A percentile compares a stretch with the other conserved stretches of the same genome.
Conservation (phyloP, 2,329 filamentous ascomycete genomes). For the Trichoderma citrinoviride region DNA sequence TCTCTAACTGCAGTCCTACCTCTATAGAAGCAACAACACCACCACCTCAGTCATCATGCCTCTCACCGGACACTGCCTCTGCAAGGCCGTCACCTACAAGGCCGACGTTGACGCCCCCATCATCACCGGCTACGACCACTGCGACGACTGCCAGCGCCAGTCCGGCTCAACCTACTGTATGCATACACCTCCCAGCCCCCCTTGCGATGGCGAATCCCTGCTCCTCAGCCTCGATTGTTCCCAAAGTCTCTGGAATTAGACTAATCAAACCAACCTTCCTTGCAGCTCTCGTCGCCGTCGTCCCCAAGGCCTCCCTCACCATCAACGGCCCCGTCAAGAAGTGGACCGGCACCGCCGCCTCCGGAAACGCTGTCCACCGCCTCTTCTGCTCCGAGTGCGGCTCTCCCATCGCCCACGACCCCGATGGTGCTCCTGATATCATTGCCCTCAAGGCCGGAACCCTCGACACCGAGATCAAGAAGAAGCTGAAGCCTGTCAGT, state of each 20-base stretch:
- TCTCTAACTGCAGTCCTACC: background rate
- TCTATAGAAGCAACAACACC: background rate
- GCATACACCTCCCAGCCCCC: slow-evolving; percentile 25
- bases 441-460: slow-evolving; percentile 68
- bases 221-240: no score
- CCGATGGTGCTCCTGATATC: slow-evolving; percentile 66
- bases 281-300: slow-evolving; percentile 63
- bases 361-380: slow-evolving; percentile 63
- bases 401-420: slow-evolving; percentile 68
- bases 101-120: slow-evolving; percentile 51
- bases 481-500: slow-evolving; percentile 62
- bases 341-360: slow-evolving; percentile 58
- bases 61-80: slow-evolving; percentile 68
- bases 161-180: slow-evolving; percentile 66
- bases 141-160: slow-evolving; percentile 71
- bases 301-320: slow-evolving; percentile 63
- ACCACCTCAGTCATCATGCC: slow-evolving; percentile 52
- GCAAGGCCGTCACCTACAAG: slow-evolving; percentile 69
- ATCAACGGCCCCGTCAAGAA: slow-evolving; percentile 64
- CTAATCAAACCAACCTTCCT: background rate
- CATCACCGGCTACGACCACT: slow-evolving; percentile 66
- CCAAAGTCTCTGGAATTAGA: no score
- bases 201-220: background rate
- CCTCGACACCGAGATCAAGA: slow-evolving; percentile 62
- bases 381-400: slow-evolving; percentile 69